These are phyloP conservation scores for Suillus discolor DNA, from an alignment of 768 basidiomycete species.

Conservation along the genomic window DNA sequence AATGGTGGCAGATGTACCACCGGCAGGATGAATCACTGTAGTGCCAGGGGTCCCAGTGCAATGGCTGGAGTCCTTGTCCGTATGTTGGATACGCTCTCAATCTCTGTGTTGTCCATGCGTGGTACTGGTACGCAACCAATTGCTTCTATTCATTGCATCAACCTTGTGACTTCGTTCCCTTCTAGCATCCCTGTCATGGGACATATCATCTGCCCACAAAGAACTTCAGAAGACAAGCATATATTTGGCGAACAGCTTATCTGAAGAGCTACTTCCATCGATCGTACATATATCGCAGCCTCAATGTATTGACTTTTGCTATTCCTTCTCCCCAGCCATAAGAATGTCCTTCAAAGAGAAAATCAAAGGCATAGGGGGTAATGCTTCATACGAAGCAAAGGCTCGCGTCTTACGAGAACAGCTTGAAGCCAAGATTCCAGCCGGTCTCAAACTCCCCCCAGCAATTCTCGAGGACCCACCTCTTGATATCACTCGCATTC, in stretches of 20 bases:
- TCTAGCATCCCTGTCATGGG: not conserved
- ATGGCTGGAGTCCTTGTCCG: not conserved
- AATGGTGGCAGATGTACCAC: too few species aligned
- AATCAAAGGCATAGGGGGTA: constrained; percentile 26
- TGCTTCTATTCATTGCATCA: not conserved
- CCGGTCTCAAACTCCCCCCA: constrained; percentile 17
- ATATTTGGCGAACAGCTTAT: not conserved
- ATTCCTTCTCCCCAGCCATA: constrained; percentile 15
- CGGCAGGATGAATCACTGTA: not conserved
- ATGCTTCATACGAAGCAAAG: constrained; percentile 21
- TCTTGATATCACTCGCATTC: constrained; percentile 36
- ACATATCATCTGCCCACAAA: not conserved
- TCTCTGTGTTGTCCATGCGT: too few species aligned
- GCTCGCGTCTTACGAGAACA: constrained; percentile 22
- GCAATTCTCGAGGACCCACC: constrained; percentile 24
- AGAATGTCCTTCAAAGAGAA: constrained; percentile 22
- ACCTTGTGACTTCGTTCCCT: not conserved
- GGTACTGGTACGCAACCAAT: too few species aligned
- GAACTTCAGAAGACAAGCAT: not conserved
- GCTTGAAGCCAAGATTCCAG: constrained; percentile 27
- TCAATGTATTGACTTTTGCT: not conserved
- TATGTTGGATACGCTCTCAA: not conserved
- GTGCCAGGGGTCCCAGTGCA: not conserved
- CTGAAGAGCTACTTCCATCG: not conserved
- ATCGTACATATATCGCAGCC: not conserved